A percentile compares a stretch with the other conserved stretches of the same genome.
Evolutionary conservation across 2,329 filamentous ascomycete species (phyloP).

Genomic region (Lecanicillium sp.): DNA sequence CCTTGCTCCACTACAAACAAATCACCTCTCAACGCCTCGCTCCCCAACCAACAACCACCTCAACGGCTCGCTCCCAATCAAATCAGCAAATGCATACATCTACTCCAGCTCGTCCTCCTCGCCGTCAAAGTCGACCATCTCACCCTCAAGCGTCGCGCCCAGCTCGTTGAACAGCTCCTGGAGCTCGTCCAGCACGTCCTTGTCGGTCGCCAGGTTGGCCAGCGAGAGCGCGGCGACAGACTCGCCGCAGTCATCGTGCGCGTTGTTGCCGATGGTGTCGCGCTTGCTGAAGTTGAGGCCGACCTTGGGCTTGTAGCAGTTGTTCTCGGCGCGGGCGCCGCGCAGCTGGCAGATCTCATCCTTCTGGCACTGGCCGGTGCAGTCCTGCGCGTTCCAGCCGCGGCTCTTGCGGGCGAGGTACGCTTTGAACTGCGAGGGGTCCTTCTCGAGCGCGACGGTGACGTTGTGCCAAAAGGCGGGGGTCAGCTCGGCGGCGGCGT

Average conservation of each 20-base stretch:
- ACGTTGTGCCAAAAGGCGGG: conserved; percentile 55
- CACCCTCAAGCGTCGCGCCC: neutral
- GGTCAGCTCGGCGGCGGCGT: conserved; percentile 39
- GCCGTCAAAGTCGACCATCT: neutral
- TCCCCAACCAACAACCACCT: too few species aligned
- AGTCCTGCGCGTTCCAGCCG: conserved; percentile 36
- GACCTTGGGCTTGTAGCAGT: conserved; percentile 36
- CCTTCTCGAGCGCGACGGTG: conserved; percentile 40
- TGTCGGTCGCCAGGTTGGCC: conserved; percentile 21
- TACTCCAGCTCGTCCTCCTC: neutral
- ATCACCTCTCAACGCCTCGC: too few species aligned
- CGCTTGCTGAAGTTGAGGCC: conserved; percentile 31
- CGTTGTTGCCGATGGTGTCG: conserved; percentile 17
- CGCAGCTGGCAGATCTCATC: conserved; percentile 47
- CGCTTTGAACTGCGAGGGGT: conserved; percentile 37
- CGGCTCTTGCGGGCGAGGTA: conserved; percentile 44
- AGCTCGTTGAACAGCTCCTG: conserved; percentile 11
- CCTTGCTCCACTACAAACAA: too few species aligned
- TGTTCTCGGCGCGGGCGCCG: conserved; percentile 46
- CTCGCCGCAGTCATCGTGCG: conserved; percentile 26
- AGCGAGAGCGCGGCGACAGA: conserved; percentile 24
- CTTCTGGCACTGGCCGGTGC: conserved; percentile 36
- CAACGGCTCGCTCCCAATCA: neutral
- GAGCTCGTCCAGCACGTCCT: conserved; percentile 22
- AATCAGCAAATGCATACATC: neutral